Conservation (phyloP, 2,329 filamentous ascomycete species). For the Phyllosticta ampelicida region DNA sequence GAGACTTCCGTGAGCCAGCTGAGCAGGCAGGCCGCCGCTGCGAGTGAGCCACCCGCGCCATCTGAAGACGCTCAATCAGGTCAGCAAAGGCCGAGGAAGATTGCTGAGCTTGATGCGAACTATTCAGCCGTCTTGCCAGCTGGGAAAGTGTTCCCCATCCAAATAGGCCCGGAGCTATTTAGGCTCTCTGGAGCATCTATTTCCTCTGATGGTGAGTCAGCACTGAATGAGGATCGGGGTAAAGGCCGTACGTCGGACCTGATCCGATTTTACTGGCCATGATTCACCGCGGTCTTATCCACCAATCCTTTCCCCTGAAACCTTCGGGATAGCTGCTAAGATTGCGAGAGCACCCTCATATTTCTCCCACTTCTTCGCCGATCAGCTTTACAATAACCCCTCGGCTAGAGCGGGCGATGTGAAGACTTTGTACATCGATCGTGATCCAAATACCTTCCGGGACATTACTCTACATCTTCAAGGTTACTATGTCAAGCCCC, state of each 20-base stretch:
- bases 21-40: not conserved
- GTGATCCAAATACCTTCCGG: slow-evolving; percentile 77
- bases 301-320: not conserved
- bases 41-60: not conserved
- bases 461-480: slow-evolving; percentile 87
- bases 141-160: slow-evolving; percentile 61
- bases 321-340: slow-evolving; percentile 30
- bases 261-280: not conserved
- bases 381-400: slow-evolving; percentile 57
- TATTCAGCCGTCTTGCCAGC: slow-evolving; percentile 45
- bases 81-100: not conserved
- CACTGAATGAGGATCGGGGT: not conserved
- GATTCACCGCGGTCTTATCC: not conserved
- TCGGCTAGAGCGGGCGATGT: slow-evolving; percentile 47
- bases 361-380: slow-evolving; percentile 87
- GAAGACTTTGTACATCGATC: slow-evolving; percentile 86
- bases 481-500: slow-evolving; percentile 74
- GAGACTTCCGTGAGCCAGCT: slow-evolving; percentile 13
- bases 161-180: slow-evolving; percentile 60
- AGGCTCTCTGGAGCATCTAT: slow-evolving; percentile 58
- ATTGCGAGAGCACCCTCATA: slow-evolving; percentile 74
- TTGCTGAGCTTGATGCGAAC: slow-evolving; percentile 1
- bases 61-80: not conserved
- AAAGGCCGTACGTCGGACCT: not conserved
- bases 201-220: slow-evolving; percentile 55